A percentile compares a stretch with the other conserved stretches of the same genome.
These are phyloP conservation scores for Fragaria ananassa DNA, from an alignment of 306 rosid species.

Conservation along the genomic window DNA sequence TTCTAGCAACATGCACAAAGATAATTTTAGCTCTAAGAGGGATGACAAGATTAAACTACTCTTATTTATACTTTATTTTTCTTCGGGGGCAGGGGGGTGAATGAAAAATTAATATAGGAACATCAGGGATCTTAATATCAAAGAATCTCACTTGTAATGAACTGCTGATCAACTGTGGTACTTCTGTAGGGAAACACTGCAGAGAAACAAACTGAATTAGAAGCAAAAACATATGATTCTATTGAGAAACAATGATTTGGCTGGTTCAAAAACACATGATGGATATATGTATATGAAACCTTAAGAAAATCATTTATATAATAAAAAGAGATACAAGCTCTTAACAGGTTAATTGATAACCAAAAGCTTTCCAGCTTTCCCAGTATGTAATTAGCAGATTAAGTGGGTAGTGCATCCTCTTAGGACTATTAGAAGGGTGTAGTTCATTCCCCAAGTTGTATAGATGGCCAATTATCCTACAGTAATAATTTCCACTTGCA, in stretches of 20 bases:
- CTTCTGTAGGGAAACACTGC: constrained; percentile 87
- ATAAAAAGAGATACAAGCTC: not conserved
- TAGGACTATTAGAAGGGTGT: not conserved
- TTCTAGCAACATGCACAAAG: constrained; percentile 50
- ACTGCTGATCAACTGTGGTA: constrained; percentile 75
- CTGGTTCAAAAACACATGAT: not conserved
- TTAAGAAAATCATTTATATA: not conserved
- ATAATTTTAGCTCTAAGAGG: constrained; percentile 10
- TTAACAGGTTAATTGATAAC: not conserved
- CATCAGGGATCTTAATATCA: constrained; percentile 11
- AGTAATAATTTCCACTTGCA: constrained; percentile 13
- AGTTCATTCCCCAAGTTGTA: not conserved
- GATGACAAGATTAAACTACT: not conserved
- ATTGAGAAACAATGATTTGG: not conserved
- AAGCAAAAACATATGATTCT: too few species aligned
- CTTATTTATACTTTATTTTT: not conserved
- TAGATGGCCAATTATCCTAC: constrained; percentile 5
- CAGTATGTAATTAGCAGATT: not conserved
- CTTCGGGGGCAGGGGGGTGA: not conserved
- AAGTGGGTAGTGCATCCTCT: not conserved
- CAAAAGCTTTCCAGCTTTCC: not conserved
- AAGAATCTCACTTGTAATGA: constrained; percentile 73
- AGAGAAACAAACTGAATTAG: constrained; percentile 19
- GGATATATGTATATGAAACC: not conserved
- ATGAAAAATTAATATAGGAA: not conserved